phyloP scores from a whole-genome alignment of 306 rosid genomes.

The Boehmeria nivea region DNA sequence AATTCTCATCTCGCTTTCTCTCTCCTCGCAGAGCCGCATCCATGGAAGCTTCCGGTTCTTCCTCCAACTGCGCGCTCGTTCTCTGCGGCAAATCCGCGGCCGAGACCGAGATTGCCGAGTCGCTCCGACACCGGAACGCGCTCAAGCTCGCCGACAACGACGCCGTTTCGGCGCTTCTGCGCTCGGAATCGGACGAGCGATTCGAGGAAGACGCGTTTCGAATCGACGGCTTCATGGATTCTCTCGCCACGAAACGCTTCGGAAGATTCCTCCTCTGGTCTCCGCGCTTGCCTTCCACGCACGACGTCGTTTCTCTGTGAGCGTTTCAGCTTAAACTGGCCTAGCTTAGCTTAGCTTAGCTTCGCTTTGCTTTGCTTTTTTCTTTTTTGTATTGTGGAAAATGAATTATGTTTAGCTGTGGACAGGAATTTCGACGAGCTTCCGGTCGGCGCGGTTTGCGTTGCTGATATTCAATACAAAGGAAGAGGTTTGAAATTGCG shows the following conservation, averaged over 20 bases:
- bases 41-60: slow-evolving; percentile 28
- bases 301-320: slow-evolving; percentile 75
- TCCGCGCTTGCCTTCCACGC: slow-evolving; percentile 70
- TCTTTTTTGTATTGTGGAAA: background rate
- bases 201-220: slow-evolving; percentile 35
- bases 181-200: slow-evolving; percentile 41
- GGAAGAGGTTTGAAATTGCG: slow-evolving; percentile 63
- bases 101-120: slow-evolving; percentile 51
- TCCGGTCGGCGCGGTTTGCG: slow-evolving; percentile 79
- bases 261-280: slow-evolving; percentile 88
- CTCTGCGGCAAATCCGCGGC: slow-evolving; percentile 59
- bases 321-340: slow-evolving; percentile 15
- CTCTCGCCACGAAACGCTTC: slow-evolving; percentile 63
- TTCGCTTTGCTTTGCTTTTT: background rate
- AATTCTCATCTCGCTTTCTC: slow-evolving; percentile 13
- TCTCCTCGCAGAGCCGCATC: slow-evolving; percentile 20
- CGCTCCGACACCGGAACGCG: slow-evolving; percentile 41
- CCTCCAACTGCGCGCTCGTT: slow-evolving; percentile 37
- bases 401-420: slow-evolving; percentile 20
- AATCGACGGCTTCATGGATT: slow-evolving; percentile 48
- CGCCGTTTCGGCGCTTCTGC: slow-evolving; percentile 37
- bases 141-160: slow-evolving; percentile 51
- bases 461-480: slow-evolving; percentile 75
- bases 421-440: slow-evolving; percentile 79
- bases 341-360: background rate